phyloP scores from a whole-genome alignment of 2,329 filamentous ascomycete genomes.

The Penicillium sp. region DNA sequence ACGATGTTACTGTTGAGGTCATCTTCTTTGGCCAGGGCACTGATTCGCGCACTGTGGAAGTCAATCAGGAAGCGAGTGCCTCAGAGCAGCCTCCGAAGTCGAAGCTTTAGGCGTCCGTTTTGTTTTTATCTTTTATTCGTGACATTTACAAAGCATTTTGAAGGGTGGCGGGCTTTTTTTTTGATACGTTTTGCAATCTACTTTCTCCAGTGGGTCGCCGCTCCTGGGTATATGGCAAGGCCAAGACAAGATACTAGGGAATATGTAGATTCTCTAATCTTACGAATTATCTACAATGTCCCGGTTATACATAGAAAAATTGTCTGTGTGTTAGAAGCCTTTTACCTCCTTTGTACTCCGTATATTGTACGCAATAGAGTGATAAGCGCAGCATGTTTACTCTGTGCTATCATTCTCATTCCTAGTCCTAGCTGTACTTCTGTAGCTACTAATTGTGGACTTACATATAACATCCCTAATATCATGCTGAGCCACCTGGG shows the following conservation, averaged over 20 bases:
- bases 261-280: not conserved
- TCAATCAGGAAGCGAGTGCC: constrained; percentile 86
- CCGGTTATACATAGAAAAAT: not conserved
- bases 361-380: not conserved
- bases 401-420: not conserved
- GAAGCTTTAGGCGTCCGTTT: constrained; percentile 43
- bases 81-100: constrained; percentile 49
- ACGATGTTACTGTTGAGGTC: constrained; percentile 95
- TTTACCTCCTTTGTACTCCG: not conserved
- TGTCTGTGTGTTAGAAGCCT: not conserved
- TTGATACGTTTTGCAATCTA: not conserved
- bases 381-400: not conserved
- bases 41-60: constrained; percentile 71
- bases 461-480: not conserved
- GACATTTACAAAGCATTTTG: constrained; percentile 1
- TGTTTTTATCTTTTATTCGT: not conserved
- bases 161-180: not conserved
- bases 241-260: not conserved
- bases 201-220: not conserved
- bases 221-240: not conserved
- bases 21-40: constrained; percentile 91
- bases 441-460: too few species aligned
- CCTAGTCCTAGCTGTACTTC: not conserved
- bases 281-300: not conserved
- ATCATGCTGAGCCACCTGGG: not conserved